Evolutionary conservation across 1,284 basidiomycete species (phyloP), one percentile per base, ranked within the genome.

Genomic region (Lignosus rhinocerotis): DNA sequence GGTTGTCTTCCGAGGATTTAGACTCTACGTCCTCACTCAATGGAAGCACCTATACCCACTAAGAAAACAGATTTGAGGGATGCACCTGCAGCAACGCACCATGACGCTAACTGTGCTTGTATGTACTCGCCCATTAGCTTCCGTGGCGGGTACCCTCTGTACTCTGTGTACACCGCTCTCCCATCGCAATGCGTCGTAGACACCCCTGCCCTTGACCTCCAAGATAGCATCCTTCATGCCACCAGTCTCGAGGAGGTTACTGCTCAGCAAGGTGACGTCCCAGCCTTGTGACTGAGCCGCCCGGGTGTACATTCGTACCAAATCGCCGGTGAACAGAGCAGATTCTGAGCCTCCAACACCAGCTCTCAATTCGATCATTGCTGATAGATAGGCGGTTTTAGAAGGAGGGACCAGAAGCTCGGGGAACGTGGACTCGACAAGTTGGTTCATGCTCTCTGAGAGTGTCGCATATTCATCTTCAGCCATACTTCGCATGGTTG

Each of bases 81-180:
- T 10, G 16, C 8, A 14, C 16, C 12, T 25, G 39, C 16, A 41
- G 11, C 25, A 41, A 76, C 87, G 64, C 66, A 95, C 95, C 54
- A 96, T 83, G 21, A 93, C 83, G 2, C 94, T 87, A 12, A 96
- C 91, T 0, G 96, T 98, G 68, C 93, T 96, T 0, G 95, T 98
- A 69, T 99, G 96, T 17, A 94, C 85, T 55, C 96, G 80, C 4
- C 95, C 95, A 54, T 85, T 85, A 1, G 88, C 80, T 66, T 98
- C 95, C 1, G 95, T 98, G 0, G 86, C 85, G 0, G 96, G 97
- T 0, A 99, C 91, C 30, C 97, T 78, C 76, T 99, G 96, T 0
- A 99, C 94, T 6, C 96, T 83, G 76, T 99, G 96, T 0, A 99
- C 94, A 4, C 96, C 97, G 56, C 91, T 94, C 73, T 99, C 96